Evolutionary conservation across 1,284 basidiomycete species (phyloP).

Genomic region (Rhizoctonia solani): DNA sequence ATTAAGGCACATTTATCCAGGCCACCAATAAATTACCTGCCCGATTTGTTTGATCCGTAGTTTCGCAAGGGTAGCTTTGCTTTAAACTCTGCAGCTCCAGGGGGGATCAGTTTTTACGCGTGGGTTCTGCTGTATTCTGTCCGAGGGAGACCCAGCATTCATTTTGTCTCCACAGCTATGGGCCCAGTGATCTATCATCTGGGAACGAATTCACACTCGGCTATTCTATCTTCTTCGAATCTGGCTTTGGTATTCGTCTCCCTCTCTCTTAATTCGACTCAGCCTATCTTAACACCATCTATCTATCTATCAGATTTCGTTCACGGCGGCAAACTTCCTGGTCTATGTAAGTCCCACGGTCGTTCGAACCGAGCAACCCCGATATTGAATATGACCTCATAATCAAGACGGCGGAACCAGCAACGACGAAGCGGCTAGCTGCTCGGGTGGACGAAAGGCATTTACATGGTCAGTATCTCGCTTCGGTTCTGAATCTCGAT

Average conservation of each 20-base stretch:
- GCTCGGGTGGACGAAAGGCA: constrained; percentile 18
- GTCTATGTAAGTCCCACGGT: constrained; percentile 10
- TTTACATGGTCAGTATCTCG: not conserved
- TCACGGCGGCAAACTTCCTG: constrained; percentile 30
- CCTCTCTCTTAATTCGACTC: not conserved
- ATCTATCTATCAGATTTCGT: constrained; percentile 10
- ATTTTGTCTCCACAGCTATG: constrained; percentile 1
- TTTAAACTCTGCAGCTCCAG: not conserved
- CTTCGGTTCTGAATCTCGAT: too few relatives aligned
- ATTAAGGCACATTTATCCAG: not conserved
- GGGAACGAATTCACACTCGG: constrained; percentile 21
- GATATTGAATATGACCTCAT: not conserved
- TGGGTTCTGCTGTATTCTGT: not conserved
- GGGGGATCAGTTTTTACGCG: constrained; percentile 30
- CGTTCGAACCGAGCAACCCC: not conserved
- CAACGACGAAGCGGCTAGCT: constrained; percentile 5
- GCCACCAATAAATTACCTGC: too few relatives aligned
- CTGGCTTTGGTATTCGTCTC: constrained; percentile 12
- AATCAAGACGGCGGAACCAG: constrained; percentile 17
- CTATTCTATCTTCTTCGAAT: constrained; percentile 24
- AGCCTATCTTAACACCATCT: not conserved
- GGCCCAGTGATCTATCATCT: constrained; percentile 13
- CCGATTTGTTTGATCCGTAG: not conserved
- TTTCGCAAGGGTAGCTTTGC: constrained; percentile 18
- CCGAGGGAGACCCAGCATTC: not conserved